Conservation (phyloP, 2,329 filamentous ascomycete genomes). For the Helminthosporium solani region DNA sequence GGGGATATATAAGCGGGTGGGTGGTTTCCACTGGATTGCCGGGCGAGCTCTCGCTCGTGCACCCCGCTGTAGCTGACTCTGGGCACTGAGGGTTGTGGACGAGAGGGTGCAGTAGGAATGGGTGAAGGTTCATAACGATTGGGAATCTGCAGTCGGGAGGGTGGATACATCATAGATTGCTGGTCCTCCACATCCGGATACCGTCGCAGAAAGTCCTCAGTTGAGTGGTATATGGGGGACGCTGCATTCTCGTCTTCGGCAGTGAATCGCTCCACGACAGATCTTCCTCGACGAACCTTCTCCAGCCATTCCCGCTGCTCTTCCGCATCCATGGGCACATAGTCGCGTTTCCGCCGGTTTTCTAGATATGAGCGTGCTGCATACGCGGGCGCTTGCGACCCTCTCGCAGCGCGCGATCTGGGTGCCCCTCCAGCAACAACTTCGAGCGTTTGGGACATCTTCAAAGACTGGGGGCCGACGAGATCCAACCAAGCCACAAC, state of each 20-base stretch:
- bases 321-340: conserved; percentile 73
- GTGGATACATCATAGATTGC: conserved; percentile 57
- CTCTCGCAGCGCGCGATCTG: conserved; percentile 52
- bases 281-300: conserved; percentile 67
- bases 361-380: conserved; percentile 56
- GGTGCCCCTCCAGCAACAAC: conserved; percentile 49
- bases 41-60: conserved; percentile 55
- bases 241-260: conserved; percentile 34
- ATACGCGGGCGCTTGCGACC: conserved; percentile 54
- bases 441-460: conserved; percentile 57
- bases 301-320: conserved; percentile 82
- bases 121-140: conserved; percentile 49
- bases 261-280: conserved; percentile 43
- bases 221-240: conserved; percentile 60
- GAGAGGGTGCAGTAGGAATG: conserved; percentile 61
- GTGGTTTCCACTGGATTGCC: conserved; percentile 36
- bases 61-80: conserved; percentile 78
- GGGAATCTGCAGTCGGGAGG: conserved; percentile 36
- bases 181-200: conserved; percentile 68
- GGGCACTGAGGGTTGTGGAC: conserved; percentile 59
- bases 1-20: conserved; percentile 49
- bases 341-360: conserved; percentile 58
- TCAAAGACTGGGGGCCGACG: conserved; percentile 68
- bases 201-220: conserved; percentile 80
- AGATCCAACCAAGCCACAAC: conserved; percentile 83